These are phyloP conservation scores for Pythium diclinum DNA, from an alignment of 352 stramenopile species.

Conservation along the genomic window DNA sequence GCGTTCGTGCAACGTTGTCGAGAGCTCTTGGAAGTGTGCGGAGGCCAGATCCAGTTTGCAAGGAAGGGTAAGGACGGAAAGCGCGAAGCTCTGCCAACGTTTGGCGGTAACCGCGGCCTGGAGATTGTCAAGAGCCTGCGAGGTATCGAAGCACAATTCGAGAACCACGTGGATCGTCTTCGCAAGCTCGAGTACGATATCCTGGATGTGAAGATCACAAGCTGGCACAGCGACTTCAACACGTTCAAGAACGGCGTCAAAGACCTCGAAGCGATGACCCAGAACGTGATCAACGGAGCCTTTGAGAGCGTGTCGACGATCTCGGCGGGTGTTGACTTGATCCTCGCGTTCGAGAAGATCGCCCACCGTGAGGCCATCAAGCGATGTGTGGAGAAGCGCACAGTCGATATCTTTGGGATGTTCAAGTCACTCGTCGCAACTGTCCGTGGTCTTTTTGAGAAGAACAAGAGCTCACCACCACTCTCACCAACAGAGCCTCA, in stretches of 20 bases:
- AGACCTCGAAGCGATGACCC: conserved; percentile 94
- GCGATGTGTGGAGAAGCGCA: conserved; percentile 92
- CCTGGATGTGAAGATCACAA: conserved; percentile 93
- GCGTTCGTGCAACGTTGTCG: conserved; percentile 95
- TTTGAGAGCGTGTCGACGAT: conserved; percentile 93
- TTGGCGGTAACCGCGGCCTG: conserved; percentile 89
- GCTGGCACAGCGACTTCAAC: conserved; percentile 96
- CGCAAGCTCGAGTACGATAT: conserved; percentile 92
- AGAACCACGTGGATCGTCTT: conserved; percentile 87
- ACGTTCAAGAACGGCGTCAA: conserved; percentile 95
- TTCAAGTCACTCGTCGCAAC: conserved; percentile 81
- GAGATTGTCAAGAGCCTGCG: conserved; percentile 92
- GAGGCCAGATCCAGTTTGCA: conserved; percentile 94
- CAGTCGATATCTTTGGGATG: conserved; percentile 90
- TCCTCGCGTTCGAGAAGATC: conserved; percentile 92
- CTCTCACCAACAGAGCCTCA: conserved; percentile 88
- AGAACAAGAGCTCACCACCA: conserved; percentile 81
- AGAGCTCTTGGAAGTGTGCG: conserved; percentile 93
- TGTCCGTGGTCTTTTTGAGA: conserved; percentile 90
- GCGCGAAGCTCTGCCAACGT: conserved; percentile 74
- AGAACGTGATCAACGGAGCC: conserved; percentile 94
- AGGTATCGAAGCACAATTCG: conserved; percentile 92
- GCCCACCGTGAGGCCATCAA: conserved; percentile 92
- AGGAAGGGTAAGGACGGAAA: conserved; percentile 75
- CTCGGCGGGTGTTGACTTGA: conserved; percentile 83